phyloP scores from a whole-genome alignment of 2,329 filamentous ascomycete genomes.

The Bipolaris oryzae region DNA sequence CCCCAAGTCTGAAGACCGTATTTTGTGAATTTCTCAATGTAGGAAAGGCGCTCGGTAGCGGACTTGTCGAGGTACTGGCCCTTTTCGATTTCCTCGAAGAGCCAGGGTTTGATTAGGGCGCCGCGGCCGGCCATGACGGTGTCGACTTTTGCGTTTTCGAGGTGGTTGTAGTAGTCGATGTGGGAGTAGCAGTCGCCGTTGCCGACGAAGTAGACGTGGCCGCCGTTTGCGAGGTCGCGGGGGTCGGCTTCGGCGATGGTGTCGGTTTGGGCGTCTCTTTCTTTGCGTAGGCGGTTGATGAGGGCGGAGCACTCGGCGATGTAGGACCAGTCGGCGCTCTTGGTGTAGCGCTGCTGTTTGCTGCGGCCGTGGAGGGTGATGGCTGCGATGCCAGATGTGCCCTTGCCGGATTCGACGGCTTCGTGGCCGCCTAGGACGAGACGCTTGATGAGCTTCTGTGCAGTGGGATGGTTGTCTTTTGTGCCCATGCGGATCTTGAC shows the following conservation, averaged over 20 bases:
- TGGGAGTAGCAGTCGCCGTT: slow-evolving; percentile 98
- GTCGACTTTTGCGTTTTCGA: slow-evolving; percentile 81
- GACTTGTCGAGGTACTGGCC: slow-evolving; percentile 97
- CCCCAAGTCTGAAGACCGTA: slow-evolving; percentile 96
- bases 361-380: slow-evolving; percentile 93
- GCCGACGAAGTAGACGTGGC: slow-evolving; percentile 86
- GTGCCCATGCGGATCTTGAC: slow-evolving; percentile 95
- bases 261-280: slow-evolving; percentile 71
- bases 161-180: slow-evolving; percentile 79
- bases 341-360: slow-evolving; percentile 92
- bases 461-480: slow-evolving; percentile 77
- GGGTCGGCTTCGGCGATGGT: slow-evolving; percentile 79
- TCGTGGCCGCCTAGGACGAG: slow-evolving; percentile 81
- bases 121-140: slow-evolving; percentile 97
- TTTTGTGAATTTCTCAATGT: slow-evolving; percentile 86
- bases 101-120: slow-evolving; percentile 95
- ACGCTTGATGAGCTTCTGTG: slow-evolving; percentile 79
- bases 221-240: slow-evolving; percentile 70
- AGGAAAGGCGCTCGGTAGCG: slow-evolving; percentile 79
- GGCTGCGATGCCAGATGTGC: slow-evolving; percentile 78
- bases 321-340: slow-evolving; percentile 91
- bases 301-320: slow-evolving; percentile 88
- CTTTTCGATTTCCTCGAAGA: slow-evolving; percentile 93
- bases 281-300: slow-evolving; percentile 77
- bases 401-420: slow-evolving; percentile 67